phyloP scores from a whole-genome alignment of 768 basidiomycete genomes.

The Cyclocybe aegerita region DNA sequence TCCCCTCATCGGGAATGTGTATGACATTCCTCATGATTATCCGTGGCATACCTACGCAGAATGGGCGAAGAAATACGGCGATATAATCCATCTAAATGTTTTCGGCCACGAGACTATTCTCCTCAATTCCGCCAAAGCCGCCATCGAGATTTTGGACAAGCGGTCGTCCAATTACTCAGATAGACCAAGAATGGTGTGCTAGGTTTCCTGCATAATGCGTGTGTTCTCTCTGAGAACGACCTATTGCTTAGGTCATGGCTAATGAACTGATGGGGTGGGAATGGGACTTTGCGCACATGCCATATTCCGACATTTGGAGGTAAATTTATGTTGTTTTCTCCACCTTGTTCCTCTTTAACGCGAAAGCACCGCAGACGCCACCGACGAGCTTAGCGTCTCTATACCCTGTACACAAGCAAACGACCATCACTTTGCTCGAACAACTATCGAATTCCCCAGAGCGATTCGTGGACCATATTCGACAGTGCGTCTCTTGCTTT shows the following conservation, averaged over 20 bases:
- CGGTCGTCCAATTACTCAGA: conserved; percentile 46
- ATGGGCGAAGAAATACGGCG: conserved; percentile 29
- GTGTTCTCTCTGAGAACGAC: neutral
- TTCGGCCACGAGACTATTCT: conserved; percentile 37
- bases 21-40: conserved; percentile 26
- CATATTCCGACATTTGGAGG: conserved; percentile 27
- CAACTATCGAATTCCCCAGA: conserved; percentile 25
- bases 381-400: conserved; percentile 26
- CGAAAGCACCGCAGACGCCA: conserved; percentile 19
- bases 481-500: conserved; percentile 21
- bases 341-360: too few species aligned
- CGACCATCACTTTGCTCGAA: conserved; percentile 21
- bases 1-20: conserved; percentile 33
- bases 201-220: neutral
- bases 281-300: conserved; percentile 34
- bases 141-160: conserved; percentile 42
- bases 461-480: conserved; percentile 25
- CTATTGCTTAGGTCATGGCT: conserved; percentile 20
- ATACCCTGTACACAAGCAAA: conserved; percentile 22
- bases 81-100: conserved; percentile 30
- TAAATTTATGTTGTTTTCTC: too few species aligned
- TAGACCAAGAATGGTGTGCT: conserved; percentile 30
- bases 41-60: conserved; percentile 30
- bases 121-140: conserved; percentile 37
- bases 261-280: conserved; percentile 28